Evolutionary conservation across 1,284 basidiomycete genomes (phyloP).

Genomic region (Earliella scabrosa): DNA sequence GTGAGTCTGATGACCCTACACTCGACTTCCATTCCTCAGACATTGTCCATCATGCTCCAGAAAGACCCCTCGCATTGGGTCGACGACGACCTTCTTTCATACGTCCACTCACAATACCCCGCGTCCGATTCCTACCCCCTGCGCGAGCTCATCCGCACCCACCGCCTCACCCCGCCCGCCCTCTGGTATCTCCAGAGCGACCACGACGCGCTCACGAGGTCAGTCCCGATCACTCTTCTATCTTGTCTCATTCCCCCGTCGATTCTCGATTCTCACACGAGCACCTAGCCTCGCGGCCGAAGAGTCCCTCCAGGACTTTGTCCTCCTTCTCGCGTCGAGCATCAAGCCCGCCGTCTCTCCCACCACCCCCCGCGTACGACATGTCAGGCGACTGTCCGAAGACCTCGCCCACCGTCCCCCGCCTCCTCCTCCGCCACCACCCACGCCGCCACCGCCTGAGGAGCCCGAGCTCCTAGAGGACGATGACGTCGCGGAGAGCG

Average conservation of each 20-base stretch:
- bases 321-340: constrained; percentile 12
- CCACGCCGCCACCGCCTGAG: constrained; percentile 8
- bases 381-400: constrained; percentile 5
- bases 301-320: constrained; percentile 4
- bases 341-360: constrained; percentile 19
- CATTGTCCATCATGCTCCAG: not conserved
- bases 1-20: not conserved
- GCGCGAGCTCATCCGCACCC: constrained; percentile 1
- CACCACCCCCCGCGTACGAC: constrained; percentile 12
- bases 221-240: not conserved
- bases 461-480: constrained; percentile 14
- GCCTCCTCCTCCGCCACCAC: constrained; percentile 1
- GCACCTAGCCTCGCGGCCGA: constrained; percentile 8
- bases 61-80: constrained; percentile 15
- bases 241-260: not conserved
- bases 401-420: constrained; percentile 10
- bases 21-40: not conserved
- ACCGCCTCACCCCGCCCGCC: constrained; percentile 10
- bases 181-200: constrained; percentile 19
- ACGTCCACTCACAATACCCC: constrained; percentile 5
- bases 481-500: constrained; percentile 15
- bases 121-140: not conserved
- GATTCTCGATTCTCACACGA: not conserved
- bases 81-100: constrained; percentile 9
- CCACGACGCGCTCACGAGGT: constrained; percentile 10